A percentile compares a stretch with the other conserved stretches of the same genome.
Evolutionary conservation across 306 rosid genomes (phyloP).

Genomic region (Prunus salicina): DNA sequence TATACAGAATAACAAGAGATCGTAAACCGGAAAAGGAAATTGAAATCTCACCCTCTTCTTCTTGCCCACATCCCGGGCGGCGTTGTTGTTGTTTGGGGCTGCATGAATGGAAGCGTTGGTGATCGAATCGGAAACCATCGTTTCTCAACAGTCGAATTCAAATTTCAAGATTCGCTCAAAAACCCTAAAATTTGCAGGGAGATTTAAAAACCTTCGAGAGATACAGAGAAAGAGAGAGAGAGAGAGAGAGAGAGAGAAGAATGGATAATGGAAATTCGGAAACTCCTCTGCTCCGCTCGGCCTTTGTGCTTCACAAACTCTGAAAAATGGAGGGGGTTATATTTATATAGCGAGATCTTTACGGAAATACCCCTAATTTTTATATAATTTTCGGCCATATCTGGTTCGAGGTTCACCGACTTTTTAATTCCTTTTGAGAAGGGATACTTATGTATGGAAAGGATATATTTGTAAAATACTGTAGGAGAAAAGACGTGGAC

Average conservation of each 20-base stretch:
- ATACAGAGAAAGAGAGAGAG: constrained; percentile 23
- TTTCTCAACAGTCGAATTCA: constrained; percentile 30
- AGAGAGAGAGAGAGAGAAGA: constrained; percentile 24
- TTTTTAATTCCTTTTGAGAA: background rate
- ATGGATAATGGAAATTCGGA: constrained; percentile 81
- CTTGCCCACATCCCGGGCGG: constrained; percentile 70
- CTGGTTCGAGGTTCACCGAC: accelerated
- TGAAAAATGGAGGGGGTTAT: constrained; percentile 10
- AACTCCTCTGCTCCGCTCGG: constrained; percentile 67
- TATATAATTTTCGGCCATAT: background rate
- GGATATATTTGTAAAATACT: constrained; percentile 18
- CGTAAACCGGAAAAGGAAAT: background rate
- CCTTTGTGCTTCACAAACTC: constrained; percentile 17
- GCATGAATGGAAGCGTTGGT: constrained; percentile 62
- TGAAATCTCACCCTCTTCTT: constrained; percentile 76
- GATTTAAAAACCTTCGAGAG: constrained; percentile 29
- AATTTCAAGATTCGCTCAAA: constrained; percentile 36
- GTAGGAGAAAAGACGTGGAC: background rate
- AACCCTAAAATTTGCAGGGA: constrained; percentile 49
- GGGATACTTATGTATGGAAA: background rate
- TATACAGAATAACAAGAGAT: background rate
- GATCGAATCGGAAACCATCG: constrained; percentile 85
- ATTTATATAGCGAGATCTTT: constrained; percentile 20
- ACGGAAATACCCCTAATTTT: constrained; percentile 21
- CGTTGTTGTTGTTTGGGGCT: constrained; percentile 31